A percentile compares a stretch with the other conserved stretches of the same genome.
Evolutionary conservation across 2,329 filamentous ascomycete genomes (phyloP).

Genomic region (Aspergillus oerlinghausenensis): DNA sequence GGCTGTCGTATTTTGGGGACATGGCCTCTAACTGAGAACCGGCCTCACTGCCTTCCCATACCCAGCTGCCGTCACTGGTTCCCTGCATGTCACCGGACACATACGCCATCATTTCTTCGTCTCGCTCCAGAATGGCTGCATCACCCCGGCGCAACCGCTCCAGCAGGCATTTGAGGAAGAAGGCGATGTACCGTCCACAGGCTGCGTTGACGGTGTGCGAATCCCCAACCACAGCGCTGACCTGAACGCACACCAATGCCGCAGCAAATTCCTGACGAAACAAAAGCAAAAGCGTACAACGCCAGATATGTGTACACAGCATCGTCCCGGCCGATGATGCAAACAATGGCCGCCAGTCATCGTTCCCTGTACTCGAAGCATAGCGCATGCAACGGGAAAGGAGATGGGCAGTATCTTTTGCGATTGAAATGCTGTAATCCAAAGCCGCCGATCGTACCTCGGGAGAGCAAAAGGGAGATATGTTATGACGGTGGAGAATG

Average conservation of each 20-base stretch:
- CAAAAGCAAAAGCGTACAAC: constrained; percentile 75
- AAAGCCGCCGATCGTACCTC: constrained; percentile 67
- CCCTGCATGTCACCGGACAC: constrained; percentile 83
- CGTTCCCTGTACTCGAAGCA: constrained; percentile 25
- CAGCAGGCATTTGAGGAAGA: constrained; percentile 68
- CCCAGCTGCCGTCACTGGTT: constrained; percentile 71
- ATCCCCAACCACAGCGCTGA: constrained; percentile 66
- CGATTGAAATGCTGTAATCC: constrained; percentile 68
- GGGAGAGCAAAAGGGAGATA: constrained; percentile 65
- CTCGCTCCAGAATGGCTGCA: constrained; percentile 49
- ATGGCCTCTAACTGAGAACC: constrained; percentile 33
- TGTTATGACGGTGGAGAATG: constrained; percentile 81
- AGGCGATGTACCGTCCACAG: constrained; percentile 75
- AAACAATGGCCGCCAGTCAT: constrained; percentile 53
- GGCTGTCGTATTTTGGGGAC: constrained; percentile 14
- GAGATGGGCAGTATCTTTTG: constrained; percentile 73
- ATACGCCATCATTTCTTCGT: constrained; percentile 87
- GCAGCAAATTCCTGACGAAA: constrained; percentile 68
- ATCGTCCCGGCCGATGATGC: constrained; percentile 67
- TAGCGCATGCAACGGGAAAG: constrained; percentile 61
- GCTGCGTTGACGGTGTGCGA: constrained; percentile 67
- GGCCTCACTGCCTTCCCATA: constrained; percentile 65
- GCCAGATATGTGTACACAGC: constrained; percentile 80
- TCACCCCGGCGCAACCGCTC: constrained; percentile 48
- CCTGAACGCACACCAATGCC: constrained; percentile 68